These are phyloP conservation scores for Neodidymelliopsis sp. DNA, from an alignment of 2,329 filamentous ascomycete genomes.

Conservation along the genomic window DNA sequence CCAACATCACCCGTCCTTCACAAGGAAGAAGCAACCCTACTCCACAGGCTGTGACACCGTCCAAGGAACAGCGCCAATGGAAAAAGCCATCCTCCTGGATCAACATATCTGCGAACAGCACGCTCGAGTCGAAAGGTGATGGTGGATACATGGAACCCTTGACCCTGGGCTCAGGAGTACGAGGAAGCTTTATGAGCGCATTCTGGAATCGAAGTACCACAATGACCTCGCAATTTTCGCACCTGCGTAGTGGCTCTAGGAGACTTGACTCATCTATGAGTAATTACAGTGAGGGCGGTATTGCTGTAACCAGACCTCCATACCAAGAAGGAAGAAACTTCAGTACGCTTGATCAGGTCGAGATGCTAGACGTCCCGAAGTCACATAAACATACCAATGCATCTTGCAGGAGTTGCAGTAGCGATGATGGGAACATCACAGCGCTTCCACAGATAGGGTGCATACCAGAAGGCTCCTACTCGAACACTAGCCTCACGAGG, in stretches of 20 bases:
- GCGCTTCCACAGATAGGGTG: constrained; percentile 27
- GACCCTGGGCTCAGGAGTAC: constrained; percentile 1
- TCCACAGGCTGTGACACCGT: not conserved
- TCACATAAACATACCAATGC: not conserved
- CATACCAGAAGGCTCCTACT: constrained; percentile 23
- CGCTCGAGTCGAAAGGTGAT: not conserved
- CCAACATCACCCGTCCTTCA: constrained; percentile 16
- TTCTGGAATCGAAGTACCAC: constrained; percentile 13
- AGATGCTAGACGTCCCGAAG: not conserved
- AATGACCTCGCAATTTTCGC: constrained; percentile 5
- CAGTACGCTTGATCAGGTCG: not conserved
- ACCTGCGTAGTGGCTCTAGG: constrained; percentile 9
- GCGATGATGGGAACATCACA: constrained; percentile 15
- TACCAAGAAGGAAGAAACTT: constrained; percentile 3
- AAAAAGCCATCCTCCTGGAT: constrained; percentile 4
- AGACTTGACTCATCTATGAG: constrained; percentile 18
- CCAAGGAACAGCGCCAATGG: constrained; percentile 4
- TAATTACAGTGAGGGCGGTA: constrained; percentile 17
- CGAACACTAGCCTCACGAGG: not conserved
- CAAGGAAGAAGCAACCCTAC: constrained; percentile 8
- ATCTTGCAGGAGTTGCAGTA: constrained; percentile 2
- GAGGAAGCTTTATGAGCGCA: constrained; percentile 17
- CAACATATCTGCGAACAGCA: not conserved
- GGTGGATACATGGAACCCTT: not conserved
- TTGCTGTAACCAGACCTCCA: constrained; percentile 16